These are phyloP conservation scores for Isoetes engelmannii DNA, from an alignment of 83 land plant genomes.

Conservation along the genomic window DNA sequence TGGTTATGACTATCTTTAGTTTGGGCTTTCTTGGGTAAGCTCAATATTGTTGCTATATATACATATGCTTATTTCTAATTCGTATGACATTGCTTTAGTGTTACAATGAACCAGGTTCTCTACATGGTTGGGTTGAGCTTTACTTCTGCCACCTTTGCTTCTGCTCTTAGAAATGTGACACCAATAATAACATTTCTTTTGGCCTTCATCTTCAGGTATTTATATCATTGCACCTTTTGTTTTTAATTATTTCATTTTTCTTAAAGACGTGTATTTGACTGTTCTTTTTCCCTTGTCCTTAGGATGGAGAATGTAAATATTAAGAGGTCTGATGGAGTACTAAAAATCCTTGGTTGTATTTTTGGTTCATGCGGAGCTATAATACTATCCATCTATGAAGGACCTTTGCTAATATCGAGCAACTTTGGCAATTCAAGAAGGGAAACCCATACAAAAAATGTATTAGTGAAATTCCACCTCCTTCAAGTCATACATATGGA, in stretches of 20 bases:
- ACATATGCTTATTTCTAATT: background rate
- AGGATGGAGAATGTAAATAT: constrained; percentile 6
- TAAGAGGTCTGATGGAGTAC: constrained; percentile 1
- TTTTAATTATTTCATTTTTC: background rate
- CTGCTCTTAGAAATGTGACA: background rate
- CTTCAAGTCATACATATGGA: background rate
- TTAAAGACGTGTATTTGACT: background rate
- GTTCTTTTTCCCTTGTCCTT: background rate
- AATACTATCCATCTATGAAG: background rate
- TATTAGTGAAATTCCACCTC: background rate
- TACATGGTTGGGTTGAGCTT: constrained; percentile 6
- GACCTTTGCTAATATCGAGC: background rate
- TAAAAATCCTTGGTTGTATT: background rate
- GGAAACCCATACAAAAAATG: background rate
- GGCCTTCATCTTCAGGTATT: background rate
- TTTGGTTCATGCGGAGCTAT: constrained; percentile 3
- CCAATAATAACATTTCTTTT: constrained; percentile 5
- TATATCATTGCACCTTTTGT: background rate
- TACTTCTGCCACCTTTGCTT: constrained; percentile 7
- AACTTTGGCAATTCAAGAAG: background rate
- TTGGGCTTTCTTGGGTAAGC: background rate
- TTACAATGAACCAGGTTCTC: background rate
- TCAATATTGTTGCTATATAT: background rate
- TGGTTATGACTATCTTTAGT: background rate
- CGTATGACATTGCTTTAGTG: background rate